Evolutionary conservation across 148 eudicot species (phyloP).

Genomic region (Bassia scoparia): DNA sequence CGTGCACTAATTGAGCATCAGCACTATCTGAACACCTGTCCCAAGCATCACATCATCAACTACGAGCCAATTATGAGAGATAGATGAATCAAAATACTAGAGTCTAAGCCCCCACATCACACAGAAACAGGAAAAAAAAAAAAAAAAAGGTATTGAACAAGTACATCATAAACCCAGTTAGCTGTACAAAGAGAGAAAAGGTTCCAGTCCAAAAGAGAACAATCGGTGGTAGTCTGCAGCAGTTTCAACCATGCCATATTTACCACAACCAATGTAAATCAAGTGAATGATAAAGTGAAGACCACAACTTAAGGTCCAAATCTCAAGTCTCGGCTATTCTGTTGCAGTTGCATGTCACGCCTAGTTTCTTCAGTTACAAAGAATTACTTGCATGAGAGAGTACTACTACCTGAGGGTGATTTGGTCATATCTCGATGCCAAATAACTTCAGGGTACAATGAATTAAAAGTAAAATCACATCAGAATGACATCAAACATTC

Average conservation of each 20-base stretch:
- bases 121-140: background rate
- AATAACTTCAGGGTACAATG: background rate
- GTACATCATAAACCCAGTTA: background rate
- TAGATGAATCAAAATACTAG: background rate
- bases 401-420: background rate
- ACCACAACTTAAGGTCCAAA: too few relatives aligned
- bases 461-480: background rate
- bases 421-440: background rate
- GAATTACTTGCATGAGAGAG: too few relatives aligned
- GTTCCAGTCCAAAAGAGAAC: background rate
- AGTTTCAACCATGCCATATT: background rate
- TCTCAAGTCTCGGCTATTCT: too few relatives aligned
- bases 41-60: background rate
- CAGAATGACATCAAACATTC: background rate
- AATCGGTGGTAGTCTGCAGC: background rate
- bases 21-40: slow-evolving; percentile 42
- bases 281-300: too few relatives aligned
- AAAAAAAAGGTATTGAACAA: too few relatives aligned
- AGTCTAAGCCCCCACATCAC: background rate
- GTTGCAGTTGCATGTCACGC: background rate
- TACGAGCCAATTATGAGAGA: background rate
- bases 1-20: slow-evolving; percentile 66
- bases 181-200: background rate
- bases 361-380: background rate
- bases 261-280: too few relatives aligned